phyloP scores from a whole-genome alignment of 768 basidiomycete species.

The Lactarius quietus region DNA sequence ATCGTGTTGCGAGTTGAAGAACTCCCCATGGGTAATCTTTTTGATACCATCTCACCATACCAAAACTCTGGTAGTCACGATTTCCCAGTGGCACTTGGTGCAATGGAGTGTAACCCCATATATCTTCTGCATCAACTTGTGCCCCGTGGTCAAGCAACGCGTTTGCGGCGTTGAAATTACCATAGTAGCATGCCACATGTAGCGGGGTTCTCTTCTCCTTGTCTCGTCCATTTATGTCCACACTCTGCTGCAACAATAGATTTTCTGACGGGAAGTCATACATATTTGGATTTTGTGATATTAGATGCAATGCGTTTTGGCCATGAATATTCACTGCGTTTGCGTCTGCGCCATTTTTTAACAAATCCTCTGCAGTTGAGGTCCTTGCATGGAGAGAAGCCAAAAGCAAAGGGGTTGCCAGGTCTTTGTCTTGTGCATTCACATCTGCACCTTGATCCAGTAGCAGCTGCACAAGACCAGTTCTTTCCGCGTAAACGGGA shows the following conservation, averaged over 20 bases:
- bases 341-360: neutral
- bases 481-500: fast-evolving
- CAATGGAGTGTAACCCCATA: neutral
- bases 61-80: neutral
- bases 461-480: neutral
- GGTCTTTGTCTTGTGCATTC: neutral
- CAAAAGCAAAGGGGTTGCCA: neutral
- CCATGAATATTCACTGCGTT: neutral
- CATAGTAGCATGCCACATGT: neutral
- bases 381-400: fast-evolving
- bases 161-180: neutral
- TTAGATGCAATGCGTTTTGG: neutral
- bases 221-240: neutral
- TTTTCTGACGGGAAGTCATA: too few species aligned
- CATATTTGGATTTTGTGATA: too few species aligned
- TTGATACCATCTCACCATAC: neutral
- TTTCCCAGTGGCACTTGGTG: neutral
- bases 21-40: neutral
- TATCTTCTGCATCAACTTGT: neutral
- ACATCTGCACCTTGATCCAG: neutral
- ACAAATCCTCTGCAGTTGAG: fast-evolving
- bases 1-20: neutral
- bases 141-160: neutral
- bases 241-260: neutral
- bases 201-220: neutral